phyloP scores from a whole-genome alignment of 225 moss, liverwort and hornwort genomes.

The Marchantia polymorpha region DNA sequence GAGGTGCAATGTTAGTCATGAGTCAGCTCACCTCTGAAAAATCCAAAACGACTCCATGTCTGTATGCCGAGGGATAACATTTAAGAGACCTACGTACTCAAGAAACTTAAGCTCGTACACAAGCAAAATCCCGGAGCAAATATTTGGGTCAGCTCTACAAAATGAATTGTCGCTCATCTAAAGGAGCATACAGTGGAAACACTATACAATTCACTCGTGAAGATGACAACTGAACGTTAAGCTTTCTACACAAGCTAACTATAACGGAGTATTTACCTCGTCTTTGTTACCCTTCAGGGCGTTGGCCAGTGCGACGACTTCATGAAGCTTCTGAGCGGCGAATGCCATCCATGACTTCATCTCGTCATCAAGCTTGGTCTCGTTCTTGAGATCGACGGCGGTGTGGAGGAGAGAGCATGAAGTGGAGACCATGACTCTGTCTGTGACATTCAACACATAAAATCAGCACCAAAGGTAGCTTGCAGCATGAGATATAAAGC shows the following conservation, averaged over 20 bases:
- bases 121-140: neutral
- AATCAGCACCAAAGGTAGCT: neutral
- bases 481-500: neutral
- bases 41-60: too few relatives aligned
- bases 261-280: slow-evolving; percentile 26
- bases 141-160: too few relatives aligned
- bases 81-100: too few relatives aligned
- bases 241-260: neutral
- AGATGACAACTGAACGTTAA: too few relatives aligned
- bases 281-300: slow-evolving; percentile 59
- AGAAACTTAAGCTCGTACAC: neutral
- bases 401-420: slow-evolving; percentile 87
- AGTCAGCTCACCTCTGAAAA: too few relatives aligned
- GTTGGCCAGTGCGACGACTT: slow-evolving; percentile 78
- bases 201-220: too few relatives aligned
- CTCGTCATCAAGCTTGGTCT: slow-evolving; percentile 79
- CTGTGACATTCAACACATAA: slow-evolving; percentile 21
- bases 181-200: too few relatives aligned
- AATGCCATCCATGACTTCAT: slow-evolving; percentile 91
- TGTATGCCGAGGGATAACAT: too few relatives aligned
- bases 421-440: slow-evolving; percentile 72
- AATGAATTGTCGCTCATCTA: too few relatives aligned
- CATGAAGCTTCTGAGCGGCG: slow-evolving; percentile 76
- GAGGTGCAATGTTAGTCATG: neutral
- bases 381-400: slow-evolving; percentile 70